phyloP scores from a whole-genome alignment of 352 stramenopile genomes.

The Elongisporangium undulatum region DNA sequence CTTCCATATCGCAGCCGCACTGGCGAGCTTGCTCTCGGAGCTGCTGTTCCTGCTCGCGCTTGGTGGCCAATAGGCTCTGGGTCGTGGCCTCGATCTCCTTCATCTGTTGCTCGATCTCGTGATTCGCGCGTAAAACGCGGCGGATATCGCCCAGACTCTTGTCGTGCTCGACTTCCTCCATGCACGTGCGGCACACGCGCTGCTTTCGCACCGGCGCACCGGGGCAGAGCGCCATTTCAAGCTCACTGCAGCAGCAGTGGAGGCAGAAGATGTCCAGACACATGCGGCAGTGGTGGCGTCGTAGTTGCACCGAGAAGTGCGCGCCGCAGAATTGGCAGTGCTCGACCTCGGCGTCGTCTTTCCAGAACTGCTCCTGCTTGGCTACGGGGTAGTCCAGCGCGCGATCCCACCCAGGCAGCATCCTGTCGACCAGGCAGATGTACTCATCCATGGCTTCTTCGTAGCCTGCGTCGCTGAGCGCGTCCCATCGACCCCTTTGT shows the following conservation, averaged over 20 bases:
- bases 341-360: conserved; percentile 34
- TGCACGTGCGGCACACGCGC: conserved; percentile 58
- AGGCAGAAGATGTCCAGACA: conserved; percentile 72
- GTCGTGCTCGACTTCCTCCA: conserved; percentile 39
- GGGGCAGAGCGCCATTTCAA: conserved; percentile 59
- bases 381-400: conserved; percentile 47
- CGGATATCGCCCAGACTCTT: conserved; percentile 44
- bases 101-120: conserved; percentile 53
- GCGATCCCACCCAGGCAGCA: conserved; percentile 63
- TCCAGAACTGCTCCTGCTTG: conserved; percentile 52
- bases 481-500: conserved; percentile 67
- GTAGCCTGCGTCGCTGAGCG: conserved; percentile 29
- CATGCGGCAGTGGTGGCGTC: conserved; percentile 68
- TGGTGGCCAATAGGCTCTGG: conserved; percentile 22
- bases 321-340: conserved; percentile 46
- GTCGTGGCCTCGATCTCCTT: conserved; percentile 33
- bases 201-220: conserved; percentile 48
- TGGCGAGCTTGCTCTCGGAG: conserved; percentile 34
- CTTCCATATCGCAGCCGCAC: conserved; percentile 39
- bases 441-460: conserved; percentile 58
- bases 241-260: conserved; percentile 32
- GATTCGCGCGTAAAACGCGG: conserved; percentile 52
- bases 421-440: conserved; percentile 45
- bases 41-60: conserved; percentile 34
- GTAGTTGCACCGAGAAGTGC: conserved; percentile 33